Evolutionary conservation across 2,329 filamentous ascomycete species (phyloP).

Genomic region (Cladosporium colombiae): DNA sequence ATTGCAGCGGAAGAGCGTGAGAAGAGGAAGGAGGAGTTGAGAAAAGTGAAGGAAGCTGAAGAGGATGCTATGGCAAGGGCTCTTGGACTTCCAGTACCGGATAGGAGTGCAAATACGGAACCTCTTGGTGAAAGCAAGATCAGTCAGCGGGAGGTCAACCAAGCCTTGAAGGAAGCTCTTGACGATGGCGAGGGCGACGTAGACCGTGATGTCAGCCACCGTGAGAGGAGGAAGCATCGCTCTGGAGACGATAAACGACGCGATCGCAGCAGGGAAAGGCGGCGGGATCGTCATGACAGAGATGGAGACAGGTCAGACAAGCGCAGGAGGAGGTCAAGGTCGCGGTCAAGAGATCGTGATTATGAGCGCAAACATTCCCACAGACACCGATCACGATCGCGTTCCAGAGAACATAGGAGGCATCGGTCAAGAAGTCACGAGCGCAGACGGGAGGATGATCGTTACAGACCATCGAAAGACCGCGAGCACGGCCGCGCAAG

Average conservation of each 20-base stretch:
- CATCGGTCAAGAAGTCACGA: constrained; percentile 17
- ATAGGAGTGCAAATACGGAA: constrained; percentile 61
- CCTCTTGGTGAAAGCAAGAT: constrained; percentile 57
- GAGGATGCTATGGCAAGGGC: constrained; percentile 86
- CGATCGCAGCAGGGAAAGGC: constrained; percentile 30
- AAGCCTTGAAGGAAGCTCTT: constrained; percentile 52
- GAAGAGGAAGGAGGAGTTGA: constrained; percentile 68
- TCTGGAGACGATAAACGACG: constrained; percentile 23
- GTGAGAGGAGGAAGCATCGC: constrained; percentile 22
- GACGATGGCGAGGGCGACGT: constrained; percentile 42
- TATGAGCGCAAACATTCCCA: constrained; percentile 26
- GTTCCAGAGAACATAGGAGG: constrained; percentile 25
- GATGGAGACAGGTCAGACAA: constrained; percentile 26
- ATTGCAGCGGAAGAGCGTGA: constrained; percentile 68
- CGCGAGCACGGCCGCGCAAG: constrained; percentile 15
- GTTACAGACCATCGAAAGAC: constrained; percentile 14
- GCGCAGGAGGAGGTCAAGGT: constrained; percentile 30
- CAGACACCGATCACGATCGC: constrained; percentile 29
- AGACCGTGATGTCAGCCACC: constrained; percentile 27
- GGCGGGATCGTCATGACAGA: constrained; percentile 23
- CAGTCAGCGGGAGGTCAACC: constrained; percentile 58
- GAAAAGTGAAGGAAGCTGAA: constrained; percentile 83
- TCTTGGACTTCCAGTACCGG: constrained; percentile 73
- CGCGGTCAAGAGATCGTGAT: constrained; percentile 31
- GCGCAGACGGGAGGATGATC: constrained; percentile 13